Evolutionary conservation across 2,329 filamentous ascomycete genomes (phyloP).

Genomic region (Ilyonectria sp.): DNA sequence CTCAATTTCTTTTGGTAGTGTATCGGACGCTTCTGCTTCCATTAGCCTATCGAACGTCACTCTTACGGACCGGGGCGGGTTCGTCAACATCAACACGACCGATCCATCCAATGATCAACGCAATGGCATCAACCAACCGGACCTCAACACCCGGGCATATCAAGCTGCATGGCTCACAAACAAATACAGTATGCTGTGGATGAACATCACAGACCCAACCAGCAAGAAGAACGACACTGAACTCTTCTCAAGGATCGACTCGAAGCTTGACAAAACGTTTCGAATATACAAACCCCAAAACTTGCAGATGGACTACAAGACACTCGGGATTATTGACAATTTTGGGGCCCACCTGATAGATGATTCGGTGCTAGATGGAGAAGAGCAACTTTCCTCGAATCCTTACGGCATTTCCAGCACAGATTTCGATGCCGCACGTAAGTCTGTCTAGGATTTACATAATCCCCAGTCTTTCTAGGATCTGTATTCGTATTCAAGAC

Average conservation of each 20-base stretch:
- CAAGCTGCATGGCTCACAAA: slow-evolving; percentile 60
- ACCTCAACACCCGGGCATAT: slow-evolving; percentile 54
- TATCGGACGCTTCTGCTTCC: not conserved
- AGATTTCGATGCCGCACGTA: slow-evolving; percentile 19
- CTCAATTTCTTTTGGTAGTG: slow-evolving; percentile 37
- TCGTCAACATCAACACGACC: slow-evolving; percentile 55
- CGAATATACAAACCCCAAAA: slow-evolving; percentile 37
- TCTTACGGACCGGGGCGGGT: slow-evolving; percentile 59
- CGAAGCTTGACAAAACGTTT: slow-evolving; percentile 53
- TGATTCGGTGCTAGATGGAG: not conserved
- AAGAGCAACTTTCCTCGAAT: slow-evolving; percentile 5
- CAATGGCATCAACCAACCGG: slow-evolving; percentile 19
- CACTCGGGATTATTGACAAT: slow-evolving; percentile 9
- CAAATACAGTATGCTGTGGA: slow-evolving; percentile 53
- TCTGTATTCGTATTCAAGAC: not conserved
- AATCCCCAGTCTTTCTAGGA: no score
- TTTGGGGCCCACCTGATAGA: slow-evolving; percentile 14
- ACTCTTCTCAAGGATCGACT: slow-evolving; percentile 56
- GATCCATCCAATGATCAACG: slow-evolving; percentile 51
- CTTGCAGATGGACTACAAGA: not conserved
- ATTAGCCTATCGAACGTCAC: slow-evolving; percentile 40
- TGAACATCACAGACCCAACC: slow-evolving; percentile 55
- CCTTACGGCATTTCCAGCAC: slow-evolving; percentile 1
- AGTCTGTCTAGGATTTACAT: not conserved
- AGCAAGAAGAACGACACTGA: slow-evolving; percentile 9